Evolutionary conservation across 1,139 yeast genomes (phyloP).

Genomic region (Yarrowia galli): DNA sequence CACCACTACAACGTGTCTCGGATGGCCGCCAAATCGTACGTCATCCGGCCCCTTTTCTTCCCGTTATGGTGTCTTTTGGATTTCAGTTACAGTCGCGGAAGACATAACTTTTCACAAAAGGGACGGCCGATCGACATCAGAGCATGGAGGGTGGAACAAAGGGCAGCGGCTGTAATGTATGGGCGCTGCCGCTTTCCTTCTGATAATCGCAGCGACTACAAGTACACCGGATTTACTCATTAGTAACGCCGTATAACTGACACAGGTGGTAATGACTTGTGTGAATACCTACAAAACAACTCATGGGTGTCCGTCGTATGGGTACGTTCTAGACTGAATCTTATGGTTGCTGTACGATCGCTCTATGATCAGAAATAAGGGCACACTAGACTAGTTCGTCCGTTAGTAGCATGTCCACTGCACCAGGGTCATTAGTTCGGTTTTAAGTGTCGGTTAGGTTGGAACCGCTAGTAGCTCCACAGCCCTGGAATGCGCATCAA

Average conservation of each 20-base stretch:
- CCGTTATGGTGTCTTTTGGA: not conserved
- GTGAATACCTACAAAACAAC: too few species aligned
- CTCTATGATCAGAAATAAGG: not conserved
- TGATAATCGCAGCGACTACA: not conserved
- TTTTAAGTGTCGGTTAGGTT: constrained; percentile 4
- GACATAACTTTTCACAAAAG: not conserved
- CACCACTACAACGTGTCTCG: not conserved
- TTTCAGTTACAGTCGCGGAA: not conserved
- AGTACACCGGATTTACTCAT: not conserved
- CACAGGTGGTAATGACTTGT: too few species aligned
- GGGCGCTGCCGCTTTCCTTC: not conserved
- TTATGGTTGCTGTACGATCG: not conserved
- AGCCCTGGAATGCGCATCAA: not conserved
- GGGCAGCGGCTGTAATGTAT: not conserved
- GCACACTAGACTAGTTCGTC: not conserved
- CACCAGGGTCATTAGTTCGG: constrained; percentile 15
- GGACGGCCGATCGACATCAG: constrained; percentile 2
- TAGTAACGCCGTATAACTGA: too few species aligned
- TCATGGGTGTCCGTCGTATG: not conserved
- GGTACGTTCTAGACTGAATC: not conserved
- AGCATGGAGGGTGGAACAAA: not conserved
- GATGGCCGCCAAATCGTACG: not conserved
- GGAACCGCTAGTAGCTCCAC: not conserved
- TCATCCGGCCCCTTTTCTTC: not conserved
- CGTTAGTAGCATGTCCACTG: constrained; percentile 7